Percentiles rank a stretch among this genome's conserved stretches.
These are phyloP conservation scores for Emmonsiellopsis sp. DNA, from an alignment of 2,329 filamentous ascomycete species.

Conservation along the genomic window DNA sequence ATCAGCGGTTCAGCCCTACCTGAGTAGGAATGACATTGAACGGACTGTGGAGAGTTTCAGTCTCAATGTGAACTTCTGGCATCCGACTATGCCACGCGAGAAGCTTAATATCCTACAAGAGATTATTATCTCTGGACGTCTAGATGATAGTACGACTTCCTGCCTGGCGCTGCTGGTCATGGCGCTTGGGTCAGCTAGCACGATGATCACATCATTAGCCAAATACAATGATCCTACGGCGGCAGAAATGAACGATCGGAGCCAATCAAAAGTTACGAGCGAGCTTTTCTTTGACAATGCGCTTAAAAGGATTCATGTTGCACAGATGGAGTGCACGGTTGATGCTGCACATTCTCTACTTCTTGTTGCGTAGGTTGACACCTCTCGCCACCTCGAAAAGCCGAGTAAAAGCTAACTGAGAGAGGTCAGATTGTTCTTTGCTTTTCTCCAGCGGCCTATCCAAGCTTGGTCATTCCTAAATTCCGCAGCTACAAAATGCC, in stretches of 20 bases:
- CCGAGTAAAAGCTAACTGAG: background rate
- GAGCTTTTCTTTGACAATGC: conserved; percentile 41
- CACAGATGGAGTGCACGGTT: conserved; percentile 39
- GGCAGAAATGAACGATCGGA: conserved; percentile 22
- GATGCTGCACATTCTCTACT: conserved; percentile 44
- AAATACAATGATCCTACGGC: conserved; percentile 17
- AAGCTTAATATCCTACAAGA: conserved; percentile 28
- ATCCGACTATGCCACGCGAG: conserved; percentile 39
- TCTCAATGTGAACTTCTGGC: conserved; percentile 45
- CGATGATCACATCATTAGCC: conserved; percentile 25
- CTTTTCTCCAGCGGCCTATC: conserved; percentile 42
- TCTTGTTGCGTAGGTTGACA: conserved; percentile 37
- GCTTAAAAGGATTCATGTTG: conserved; percentile 38
- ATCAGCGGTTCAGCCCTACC: conserved; percentile 32
- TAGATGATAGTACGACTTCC: conserved; percentile 30
- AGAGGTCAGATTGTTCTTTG: conserved; percentile 38
- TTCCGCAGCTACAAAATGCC: conserved; percentile 42
- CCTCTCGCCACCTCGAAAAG: background rate
- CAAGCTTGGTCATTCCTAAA: conserved; percentile 47
- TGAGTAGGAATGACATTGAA: conserved; percentile 36
- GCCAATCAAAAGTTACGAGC: conserved; percentile 28
- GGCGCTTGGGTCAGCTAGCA: conserved; percentile 40
- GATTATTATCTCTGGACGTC: conserved; percentile 25
- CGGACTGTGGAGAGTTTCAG: conserved; percentile 38
- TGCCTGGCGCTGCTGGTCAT: conserved; percentile 41